Percentiles rank a stretch among this genome's conserved stretches.
Evolutionary conservation across 352 stramenopile genomes (phyloP).

Genomic region (Phytopythium mirpurense): DNA sequence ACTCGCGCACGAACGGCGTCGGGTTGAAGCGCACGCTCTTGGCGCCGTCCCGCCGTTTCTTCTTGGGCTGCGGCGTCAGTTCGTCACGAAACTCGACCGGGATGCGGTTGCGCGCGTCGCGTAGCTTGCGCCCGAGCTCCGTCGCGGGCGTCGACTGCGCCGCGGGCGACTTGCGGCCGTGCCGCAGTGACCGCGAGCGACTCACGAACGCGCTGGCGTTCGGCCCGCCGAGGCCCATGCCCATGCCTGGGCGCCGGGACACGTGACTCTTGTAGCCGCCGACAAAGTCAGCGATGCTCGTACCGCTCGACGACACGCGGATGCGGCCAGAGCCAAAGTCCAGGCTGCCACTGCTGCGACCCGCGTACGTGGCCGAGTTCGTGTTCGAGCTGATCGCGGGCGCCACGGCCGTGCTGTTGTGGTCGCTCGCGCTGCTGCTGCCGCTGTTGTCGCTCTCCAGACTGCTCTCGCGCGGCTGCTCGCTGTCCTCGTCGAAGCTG

Average conservation of each 20-base stretch:
- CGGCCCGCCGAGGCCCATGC: background rate
- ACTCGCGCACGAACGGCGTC: slow-evolving; percentile 32
- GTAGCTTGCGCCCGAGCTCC: slow-evolving; percentile 37
- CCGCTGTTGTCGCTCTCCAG: background rate
- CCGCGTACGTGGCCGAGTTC: slow-evolving; percentile 10
- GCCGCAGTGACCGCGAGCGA: slow-evolving; percentile 36
- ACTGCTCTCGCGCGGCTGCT: slow-evolving; percentile 12
- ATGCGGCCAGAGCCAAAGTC: slow-evolving; percentile 25
- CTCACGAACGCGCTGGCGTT: slow-evolving; percentile 29
- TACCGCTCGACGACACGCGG: slow-evolving; percentile 32
- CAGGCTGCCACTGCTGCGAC: slow-evolving; percentile 5
- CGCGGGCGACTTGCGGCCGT: slow-evolving; percentile 32
- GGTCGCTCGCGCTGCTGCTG: slow-evolving; percentile 8
- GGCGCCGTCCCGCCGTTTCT: slow-evolving; percentile 19
- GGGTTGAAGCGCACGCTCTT: slow-evolving; percentile 42
- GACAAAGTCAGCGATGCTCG: slow-evolving; percentile 60
- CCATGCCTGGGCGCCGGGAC: slow-evolving; percentile 24
- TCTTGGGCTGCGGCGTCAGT: slow-evolving; percentile 27
- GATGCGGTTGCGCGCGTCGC: slow-evolving; percentile 44
- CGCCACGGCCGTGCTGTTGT: slow-evolving; percentile 12
- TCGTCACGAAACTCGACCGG: slow-evolving; percentile 55
- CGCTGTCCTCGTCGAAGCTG: slow-evolving; percentile 3
- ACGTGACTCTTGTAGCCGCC: slow-evolving; percentile 58
- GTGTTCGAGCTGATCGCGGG: slow-evolving; percentile 16
- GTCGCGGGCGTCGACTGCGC: slow-evolving; percentile 32